Percentiles rank a stretch among this genome's conserved stretches.
Evolutionary conservation across 2,329 filamentous ascomycete genomes (phyloP).

Genomic region (Nigrospora oryzae): DNA sequence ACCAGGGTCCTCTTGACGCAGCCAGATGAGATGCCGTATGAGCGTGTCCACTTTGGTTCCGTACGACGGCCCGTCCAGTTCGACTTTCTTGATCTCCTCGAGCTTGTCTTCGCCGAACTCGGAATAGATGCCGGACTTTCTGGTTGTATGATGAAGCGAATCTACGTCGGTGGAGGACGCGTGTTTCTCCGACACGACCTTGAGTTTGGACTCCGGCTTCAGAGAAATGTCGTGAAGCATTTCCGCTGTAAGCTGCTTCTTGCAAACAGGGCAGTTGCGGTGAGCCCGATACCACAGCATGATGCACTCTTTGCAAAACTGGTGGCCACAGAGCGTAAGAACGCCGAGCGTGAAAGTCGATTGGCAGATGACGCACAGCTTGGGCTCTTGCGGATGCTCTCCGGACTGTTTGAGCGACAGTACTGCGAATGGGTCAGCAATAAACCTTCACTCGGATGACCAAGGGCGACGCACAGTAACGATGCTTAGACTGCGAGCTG

Average conservation of each 20-base stretch:
- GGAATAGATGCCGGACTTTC: conserved; percentile 58
- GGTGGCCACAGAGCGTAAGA: conserved; percentile 81
- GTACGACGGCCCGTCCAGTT: conserved; percentile 65
- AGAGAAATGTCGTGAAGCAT: conserved; percentile 83
- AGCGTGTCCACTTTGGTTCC: conserved; percentile 87
- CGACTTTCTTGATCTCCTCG: conserved; percentile 72
- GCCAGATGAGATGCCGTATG: conserved; percentile 74
- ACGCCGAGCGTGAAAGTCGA: conserved; percentile 68
- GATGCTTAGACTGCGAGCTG: conserved; percentile 60
- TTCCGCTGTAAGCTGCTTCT: conserved; percentile 51
- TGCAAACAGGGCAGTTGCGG: conserved; percentile 78
- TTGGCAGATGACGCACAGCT: conserved; percentile 82
- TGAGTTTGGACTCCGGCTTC: conserved; percentile 61
- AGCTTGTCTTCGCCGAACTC: conserved; percentile 65
- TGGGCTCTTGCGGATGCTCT: conserved; percentile 52
- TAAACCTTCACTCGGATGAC: not conserved
- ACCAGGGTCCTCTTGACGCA: conserved; percentile 74
- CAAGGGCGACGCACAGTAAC: conserved; percentile 50
- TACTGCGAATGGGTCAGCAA: conserved; percentile 27
- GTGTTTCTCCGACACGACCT: conserved; percentile 51
- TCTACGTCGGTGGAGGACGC: not conserved
- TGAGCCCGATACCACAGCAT: conserved; percentile 67
- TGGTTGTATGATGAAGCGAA: conserved; percentile 10
- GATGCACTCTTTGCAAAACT: conserved; percentile 87
- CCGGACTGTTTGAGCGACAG: conserved; percentile 48